Percentiles rank a stretch among this genome's conserved stretches.
phyloP scores from a whole-genome alignment of 2,329 filamentous ascomycete species.

The Teratosphaeria gauchensis region DNA sequence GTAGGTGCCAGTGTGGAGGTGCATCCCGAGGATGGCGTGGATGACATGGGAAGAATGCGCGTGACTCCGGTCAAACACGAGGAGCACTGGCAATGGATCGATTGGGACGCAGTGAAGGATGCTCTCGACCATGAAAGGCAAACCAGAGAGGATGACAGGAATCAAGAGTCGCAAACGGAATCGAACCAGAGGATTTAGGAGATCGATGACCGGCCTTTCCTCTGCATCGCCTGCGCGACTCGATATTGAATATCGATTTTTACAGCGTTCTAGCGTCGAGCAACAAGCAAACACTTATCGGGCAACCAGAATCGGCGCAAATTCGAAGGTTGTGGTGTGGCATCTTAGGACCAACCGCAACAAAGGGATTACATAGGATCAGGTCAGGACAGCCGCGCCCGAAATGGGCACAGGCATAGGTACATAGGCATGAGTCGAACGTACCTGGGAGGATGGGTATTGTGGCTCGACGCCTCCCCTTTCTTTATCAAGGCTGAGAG shows the following conservation, averaged over 20 bases:
- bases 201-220: not conserved
- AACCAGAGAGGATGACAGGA: not conserved
- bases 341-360: not conserved
- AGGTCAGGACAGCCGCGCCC: too few relatives aligned
- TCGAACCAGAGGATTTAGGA: not conserved
- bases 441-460: not conserved
- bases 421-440: not conserved
- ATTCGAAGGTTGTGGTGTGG: not conserved
- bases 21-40: conserved; percentile 29
- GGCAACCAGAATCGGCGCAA: not conserved
- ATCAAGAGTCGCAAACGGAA: not conserved
- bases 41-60: conserved; percentile 21
- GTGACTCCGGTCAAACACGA: conserved; percentile 17
- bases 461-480: not conserved
- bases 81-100: conserved; percentile 24
- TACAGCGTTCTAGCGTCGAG: not conserved
- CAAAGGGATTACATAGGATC: not conserved
- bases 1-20: conserved; percentile 34
- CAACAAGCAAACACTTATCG: not conserved
- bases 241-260: not conserved
- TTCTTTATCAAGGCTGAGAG: not conserved
- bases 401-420: too few relatives aligned
- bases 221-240: not conserved
- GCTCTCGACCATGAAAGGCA: conserved; percentile 4
- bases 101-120: conserved; percentile 15